phyloP scores from a whole-genome alignment of 345 rosid species.

The Gossypium turneri region DNA sequence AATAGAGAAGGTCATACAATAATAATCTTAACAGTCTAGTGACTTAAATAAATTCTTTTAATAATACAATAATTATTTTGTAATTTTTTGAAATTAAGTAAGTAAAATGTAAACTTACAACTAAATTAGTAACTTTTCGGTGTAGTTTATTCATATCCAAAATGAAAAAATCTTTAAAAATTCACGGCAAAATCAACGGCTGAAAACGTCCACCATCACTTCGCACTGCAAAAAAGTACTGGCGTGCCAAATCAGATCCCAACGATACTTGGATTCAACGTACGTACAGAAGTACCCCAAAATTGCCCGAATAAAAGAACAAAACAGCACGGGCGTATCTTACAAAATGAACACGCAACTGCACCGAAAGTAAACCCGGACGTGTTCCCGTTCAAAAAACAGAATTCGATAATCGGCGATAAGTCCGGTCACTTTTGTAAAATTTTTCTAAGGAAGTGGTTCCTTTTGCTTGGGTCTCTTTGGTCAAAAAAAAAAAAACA shows the following conservation, averaged over 20 bases:
- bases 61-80: too few species aligned
- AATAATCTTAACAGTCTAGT: too few species aligned
- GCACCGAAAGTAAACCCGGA: constrained; percentile 70
- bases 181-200: background rate
- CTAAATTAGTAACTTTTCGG: too few species aligned
- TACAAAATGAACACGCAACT: constrained; percentile 22
- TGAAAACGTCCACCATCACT: too few species aligned
- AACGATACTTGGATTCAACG: background rate
- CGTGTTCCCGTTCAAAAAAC: constrained; percentile 40
- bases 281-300: background rate
- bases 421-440: constrained; percentile 54
- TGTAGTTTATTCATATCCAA: too few species aligned
- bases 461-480: constrained; percentile 18
- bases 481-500: constrained; percentile 31
- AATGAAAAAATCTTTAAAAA: too few species aligned
- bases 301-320: background rate
- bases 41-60: too few species aligned
- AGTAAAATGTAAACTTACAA: too few species aligned
- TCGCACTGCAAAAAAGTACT: background rate
- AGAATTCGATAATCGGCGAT: constrained; percentile 71
- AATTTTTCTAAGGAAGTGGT: constrained; percentile 12
- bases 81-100: too few species aligned
- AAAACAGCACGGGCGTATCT: background rate
- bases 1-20: too few species aligned
- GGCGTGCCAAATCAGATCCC: constrained; percentile 1